A percentile compares a stretch with the other conserved stretches of the same genome.
Evolutionary conservation across 805 yeast genomes (phyloP).

Genomic region (Saturnispora kantuleensis): DNA sequence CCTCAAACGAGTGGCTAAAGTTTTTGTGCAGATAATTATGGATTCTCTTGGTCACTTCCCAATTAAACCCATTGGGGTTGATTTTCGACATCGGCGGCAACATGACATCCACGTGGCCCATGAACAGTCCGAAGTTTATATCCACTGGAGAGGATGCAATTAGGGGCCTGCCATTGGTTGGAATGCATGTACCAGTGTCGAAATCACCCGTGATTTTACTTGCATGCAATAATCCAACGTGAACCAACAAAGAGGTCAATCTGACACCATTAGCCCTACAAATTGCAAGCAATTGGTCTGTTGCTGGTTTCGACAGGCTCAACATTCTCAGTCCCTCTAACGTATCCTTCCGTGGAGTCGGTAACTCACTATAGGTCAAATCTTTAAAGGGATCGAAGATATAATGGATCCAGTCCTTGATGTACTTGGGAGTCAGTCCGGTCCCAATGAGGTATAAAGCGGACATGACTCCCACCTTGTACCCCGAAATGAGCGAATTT

Average conservation of each 20-base stretch:
- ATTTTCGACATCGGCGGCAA: slow-evolving; percentile 9
- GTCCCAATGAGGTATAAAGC: not conserved
- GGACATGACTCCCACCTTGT: not conserved
- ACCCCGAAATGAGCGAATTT: not conserved
- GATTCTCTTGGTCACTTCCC: slow-evolving; percentile 11
- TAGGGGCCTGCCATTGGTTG: slow-evolving; percentile 15
- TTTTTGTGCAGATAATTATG: slow-evolving; percentile 8
- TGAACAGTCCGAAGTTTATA: slow-evolving; percentile 11
- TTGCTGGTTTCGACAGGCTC: not conserved
- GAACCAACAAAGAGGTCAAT: slow-evolving; percentile 5
- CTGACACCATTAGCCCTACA: slow-evolving; percentile 4
- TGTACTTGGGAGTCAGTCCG: not conserved
- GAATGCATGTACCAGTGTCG: slow-evolving; percentile 13
- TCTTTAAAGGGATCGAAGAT: slow-evolving; percentile 1
- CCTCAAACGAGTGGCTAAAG: slow-evolving; percentile 2
- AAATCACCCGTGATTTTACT: slow-evolving; percentile 4
- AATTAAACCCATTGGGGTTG: slow-evolving; percentile 7
- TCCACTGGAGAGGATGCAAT: slow-evolving; percentile 3
- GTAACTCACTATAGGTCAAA: not conserved
- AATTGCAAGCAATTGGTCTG: not conserved
- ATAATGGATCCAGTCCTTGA: slow-evolving; percentile 2
- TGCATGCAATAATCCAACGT: slow-evolving; percentile 1
- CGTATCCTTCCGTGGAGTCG: not conserved
- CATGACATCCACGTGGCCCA: slow-evolving; percentile 11
- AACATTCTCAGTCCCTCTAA: not conserved